Conservation (phyloP, 169 alveolate genomes). For the Babesia bigemina region DNA sequence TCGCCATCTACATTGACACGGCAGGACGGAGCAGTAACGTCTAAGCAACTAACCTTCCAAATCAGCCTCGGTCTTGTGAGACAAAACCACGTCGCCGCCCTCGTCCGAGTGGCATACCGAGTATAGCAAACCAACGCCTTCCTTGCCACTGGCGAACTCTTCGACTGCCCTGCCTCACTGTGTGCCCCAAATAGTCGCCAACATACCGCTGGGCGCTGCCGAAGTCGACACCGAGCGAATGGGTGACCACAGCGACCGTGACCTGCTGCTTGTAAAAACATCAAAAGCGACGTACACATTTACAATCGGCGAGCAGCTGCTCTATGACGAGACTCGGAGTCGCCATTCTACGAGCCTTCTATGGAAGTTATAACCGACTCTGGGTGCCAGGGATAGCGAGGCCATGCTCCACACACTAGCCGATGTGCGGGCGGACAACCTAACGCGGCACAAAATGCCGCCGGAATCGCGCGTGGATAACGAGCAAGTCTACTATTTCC, state of each 20-base stretch:
- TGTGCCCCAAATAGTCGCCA: background rate
- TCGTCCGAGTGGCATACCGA: constrained; percentile 47
- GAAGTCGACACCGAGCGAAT: constrained; percentile 20
- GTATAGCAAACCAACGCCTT: constrained; percentile 16
- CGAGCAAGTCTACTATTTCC: constrained; percentile 54
- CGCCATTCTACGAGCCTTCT: background rate
- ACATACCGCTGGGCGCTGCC: constrained; percentile 39
- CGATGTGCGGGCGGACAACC: background rate
- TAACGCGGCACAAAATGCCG: constrained; percentile 1
- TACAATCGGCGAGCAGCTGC: constrained; percentile 40
- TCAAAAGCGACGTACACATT: constrained; percentile 40
- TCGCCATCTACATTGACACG: no score
- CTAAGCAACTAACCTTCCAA: constrained; percentile 25
- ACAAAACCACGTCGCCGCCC: constrained; percentile 9
- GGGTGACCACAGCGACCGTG: constrained; percentile 22
- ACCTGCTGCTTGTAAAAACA: constrained; percentile 28
- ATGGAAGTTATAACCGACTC: background rate
- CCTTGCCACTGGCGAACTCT: constrained; percentile 33
- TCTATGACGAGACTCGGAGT: background rate
- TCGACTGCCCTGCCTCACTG: constrained; percentile 1
- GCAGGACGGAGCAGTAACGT: no score
- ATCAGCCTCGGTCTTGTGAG: constrained; percentile 27
- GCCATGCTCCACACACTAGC: constrained; percentile 1
- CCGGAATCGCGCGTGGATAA: constrained; percentile 6
- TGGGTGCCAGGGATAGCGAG: background rate